Percentiles rank a stretch among this genome's conserved stretches.
phyloP scores from a whole-genome alignment of 805 yeast species.

The Kurtzmaniella fragi region DNA sequence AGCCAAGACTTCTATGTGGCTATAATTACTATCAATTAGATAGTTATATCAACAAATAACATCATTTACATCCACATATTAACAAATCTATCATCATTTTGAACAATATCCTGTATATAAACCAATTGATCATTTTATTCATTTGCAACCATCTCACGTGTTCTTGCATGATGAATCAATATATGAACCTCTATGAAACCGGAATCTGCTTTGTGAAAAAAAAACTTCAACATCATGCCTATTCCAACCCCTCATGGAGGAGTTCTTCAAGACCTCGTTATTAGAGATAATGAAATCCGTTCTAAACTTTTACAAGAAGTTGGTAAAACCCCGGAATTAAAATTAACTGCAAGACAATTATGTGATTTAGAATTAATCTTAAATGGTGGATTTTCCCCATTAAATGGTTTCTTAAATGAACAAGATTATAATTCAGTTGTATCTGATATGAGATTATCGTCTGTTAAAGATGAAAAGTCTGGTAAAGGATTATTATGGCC shows the following conservation, averaged over 20 bases:
- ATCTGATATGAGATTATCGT: conserved; percentile 60
- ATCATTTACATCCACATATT: no score
- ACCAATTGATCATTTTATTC: no score
- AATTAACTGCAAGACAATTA: conserved; percentile 78
- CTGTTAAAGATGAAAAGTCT: conserved; percentile 24
- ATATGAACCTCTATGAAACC: no score
- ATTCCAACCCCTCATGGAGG: conserved; percentile 87
- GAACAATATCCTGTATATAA: conserved; percentile 10
- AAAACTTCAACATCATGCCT: conserved; percentile 53
- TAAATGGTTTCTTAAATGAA: conserved; percentile 61
- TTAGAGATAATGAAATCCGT: conserved; percentile 68
- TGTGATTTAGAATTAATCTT: conserved; percentile 90
- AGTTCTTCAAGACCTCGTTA: conserved; percentile 73
- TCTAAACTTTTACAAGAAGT: conserved; percentile 51
- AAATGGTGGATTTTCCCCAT: conserved; percentile 92
- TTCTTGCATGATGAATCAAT: conserved; percentile 7
- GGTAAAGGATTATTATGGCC: conserved; percentile 77
- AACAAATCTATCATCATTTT: no score
- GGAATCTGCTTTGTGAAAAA: no score
- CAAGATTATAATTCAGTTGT: conserved; percentile 68
- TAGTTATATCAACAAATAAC: no score
- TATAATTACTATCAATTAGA: no score
- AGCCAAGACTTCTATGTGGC: no score
- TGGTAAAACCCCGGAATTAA: conserved; percentile 36
- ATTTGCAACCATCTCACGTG: conserved; percentile 10